Base-by-base conservation (phyloP, 257 asterid genomes). In the Penstemon eatonii region DNA sequence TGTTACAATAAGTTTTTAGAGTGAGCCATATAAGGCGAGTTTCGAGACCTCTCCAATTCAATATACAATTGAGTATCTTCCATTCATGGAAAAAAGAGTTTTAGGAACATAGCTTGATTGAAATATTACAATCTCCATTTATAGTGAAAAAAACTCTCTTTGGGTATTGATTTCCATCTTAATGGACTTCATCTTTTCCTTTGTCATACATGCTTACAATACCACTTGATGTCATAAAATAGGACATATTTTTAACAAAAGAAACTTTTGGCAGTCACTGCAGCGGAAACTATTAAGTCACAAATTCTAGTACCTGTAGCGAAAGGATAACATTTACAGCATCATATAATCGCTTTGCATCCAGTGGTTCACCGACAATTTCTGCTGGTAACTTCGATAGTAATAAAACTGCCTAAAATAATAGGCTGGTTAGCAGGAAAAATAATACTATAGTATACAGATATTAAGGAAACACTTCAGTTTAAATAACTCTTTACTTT, bases 261-360 rank as follows among this genome's bases (percentile, higher is more conserved):
- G 33, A 25, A 25, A 25, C 45, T 25, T 44, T 56, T 38, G 9
- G 54, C 58, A 66, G 12, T 15, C 63, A 57, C 6, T 46, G 13
- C 10, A 42, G 8, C 54, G 53, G 38, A 60, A 65, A 63, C 52
- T 44, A 53, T 4, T 25, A 43, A 62, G 53, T 59, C 15, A 59
- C 52, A 75, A 63, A 53, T 71, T 13, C 19, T 4, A 71, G 65
- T 82, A 91, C 99, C 99, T 91, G 99, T 60, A 94, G 86, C 50
- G 99, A 94, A 68, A 94, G 76, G 65, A 85, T 72, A 68, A 91
- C 97, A 75, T 94, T 89, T 73, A 91, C 97, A 67, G 97, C 89
- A 86, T 91, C 95, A 66, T 84, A 91, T 8, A 91, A 74, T 56
- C 81, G 78, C 77, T 82, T 80, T 25, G 84, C 85, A 49, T 81